A percentile compares a stretch with the other conserved stretches of the same genome.
phyloP scores from a whole-genome alignment of 2,329 filamentous ascomycete genomes.

The Hypocreales sp. region DNA sequence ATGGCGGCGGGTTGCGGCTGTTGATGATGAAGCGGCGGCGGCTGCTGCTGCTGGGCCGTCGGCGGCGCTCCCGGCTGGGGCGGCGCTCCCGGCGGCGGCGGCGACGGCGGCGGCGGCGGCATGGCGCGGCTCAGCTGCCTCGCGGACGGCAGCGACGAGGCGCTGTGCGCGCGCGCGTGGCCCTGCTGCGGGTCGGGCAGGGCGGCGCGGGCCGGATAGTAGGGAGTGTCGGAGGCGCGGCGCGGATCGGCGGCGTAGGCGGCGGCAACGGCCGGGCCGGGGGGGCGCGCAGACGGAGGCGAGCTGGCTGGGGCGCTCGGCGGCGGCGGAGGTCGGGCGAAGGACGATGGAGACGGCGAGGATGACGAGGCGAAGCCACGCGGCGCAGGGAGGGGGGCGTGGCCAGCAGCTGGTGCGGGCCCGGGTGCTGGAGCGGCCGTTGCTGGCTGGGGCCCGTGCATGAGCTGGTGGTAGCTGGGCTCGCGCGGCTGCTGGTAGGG shows the following conservation, averaged over 20 bases:
- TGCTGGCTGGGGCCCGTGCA: too few relatives aligned
- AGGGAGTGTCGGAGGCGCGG: conserved; percentile 27
- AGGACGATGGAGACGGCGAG: conserved; percentile 2
- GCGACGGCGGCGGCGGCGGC: conserved; percentile 28
- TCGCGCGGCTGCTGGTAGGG: too few relatives aligned
- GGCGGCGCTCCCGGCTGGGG: conserved; percentile 17
- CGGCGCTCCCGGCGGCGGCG: conserved; percentile 26
- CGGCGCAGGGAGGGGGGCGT: too few relatives aligned
- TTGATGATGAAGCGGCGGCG: conserved; percentile 11
- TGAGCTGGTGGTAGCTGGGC: too few relatives aligned
- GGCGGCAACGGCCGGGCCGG: too few relatives aligned
- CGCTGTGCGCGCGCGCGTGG: conserved; percentile 26
- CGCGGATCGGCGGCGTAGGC: conserved; percentile 17
- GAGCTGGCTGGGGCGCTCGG: conserved; percentile 2
- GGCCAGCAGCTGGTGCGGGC: background rate
- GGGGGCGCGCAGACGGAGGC: too few relatives aligned
- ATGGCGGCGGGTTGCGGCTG: conserved; percentile 17
- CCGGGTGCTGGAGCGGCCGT: background rate
- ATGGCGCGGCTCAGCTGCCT: conserved; percentile 23
- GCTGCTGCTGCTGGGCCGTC: conserved; percentile 9
- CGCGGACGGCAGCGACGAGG: conserved; percentile 26
- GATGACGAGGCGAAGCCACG: conserved; percentile 1
- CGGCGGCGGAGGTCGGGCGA: conserved; percentile 3
- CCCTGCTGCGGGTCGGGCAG: conserved; percentile 17
- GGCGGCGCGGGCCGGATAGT: conserved; percentile 16